phyloP scores from a whole-genome alignment of 148 eudicot genomes.

The Bassia scoparia region DNA sequence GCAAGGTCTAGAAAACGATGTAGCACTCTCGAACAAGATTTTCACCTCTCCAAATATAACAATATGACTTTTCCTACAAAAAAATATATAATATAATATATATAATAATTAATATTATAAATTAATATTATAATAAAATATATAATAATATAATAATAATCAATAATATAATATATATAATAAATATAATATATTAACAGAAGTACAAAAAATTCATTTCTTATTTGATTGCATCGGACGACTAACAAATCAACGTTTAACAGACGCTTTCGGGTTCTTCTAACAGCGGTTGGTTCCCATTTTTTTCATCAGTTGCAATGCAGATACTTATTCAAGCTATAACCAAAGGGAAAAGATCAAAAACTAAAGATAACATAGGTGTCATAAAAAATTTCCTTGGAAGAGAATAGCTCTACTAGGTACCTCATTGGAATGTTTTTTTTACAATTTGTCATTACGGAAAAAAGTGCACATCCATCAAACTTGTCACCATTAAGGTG shows the following conservation, averaged over 20 bases:
- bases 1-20: conserved; percentile 22
- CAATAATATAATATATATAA: no score
- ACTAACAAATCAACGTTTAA: conserved; percentile 17
- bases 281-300: conserved; percentile 30
- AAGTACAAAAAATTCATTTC: background rate
- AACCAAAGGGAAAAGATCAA: conserved; percentile 21
- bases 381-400: background rate
- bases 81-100: background rate
- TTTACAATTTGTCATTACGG: conserved; percentile 67
- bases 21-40: conserved; percentile 28
- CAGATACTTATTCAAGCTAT: conserved; percentile 77
- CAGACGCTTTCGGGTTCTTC: conserved; percentile 26
- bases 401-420: background rate
- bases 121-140: no score
- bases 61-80: conserved; percentile 55
- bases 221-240: background rate
- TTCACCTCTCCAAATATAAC: conserved; percentile 68
- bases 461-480: conserved; percentile 96
- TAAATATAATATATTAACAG: background rate
- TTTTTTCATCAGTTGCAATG: conserved; percentile 66
- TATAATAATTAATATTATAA: no score
- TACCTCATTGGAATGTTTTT: conserved; percentile 89
- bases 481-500: conserved; percentile 47
- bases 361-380: background rate
- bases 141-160: no score